Conservation (phyloP, 164 flowering plant genomes). For the Magnolia changhungtana region DNA sequence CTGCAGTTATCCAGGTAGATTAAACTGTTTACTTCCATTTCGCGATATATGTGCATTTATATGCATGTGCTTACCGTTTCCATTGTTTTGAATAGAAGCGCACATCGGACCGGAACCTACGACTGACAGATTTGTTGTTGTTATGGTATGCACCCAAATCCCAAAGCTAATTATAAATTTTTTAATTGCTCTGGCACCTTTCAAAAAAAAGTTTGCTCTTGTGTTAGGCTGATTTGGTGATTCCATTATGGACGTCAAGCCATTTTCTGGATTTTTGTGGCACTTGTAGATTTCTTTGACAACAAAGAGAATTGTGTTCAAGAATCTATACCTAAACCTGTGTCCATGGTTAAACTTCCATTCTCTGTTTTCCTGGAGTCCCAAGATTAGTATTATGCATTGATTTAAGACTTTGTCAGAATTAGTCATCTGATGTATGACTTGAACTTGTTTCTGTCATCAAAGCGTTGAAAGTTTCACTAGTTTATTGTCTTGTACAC, state of each 20-base stretch:
- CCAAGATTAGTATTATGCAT: neutral
- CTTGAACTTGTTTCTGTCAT: neutral
- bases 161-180: neutral
- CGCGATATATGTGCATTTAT: neutral
- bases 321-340: neutral
- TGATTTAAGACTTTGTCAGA: neutral
- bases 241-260: neutral
- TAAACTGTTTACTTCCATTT: conserved; percentile 3
- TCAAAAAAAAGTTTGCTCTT: neutral
- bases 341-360: neutral
- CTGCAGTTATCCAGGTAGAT: conserved; percentile 77
- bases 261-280: neutral
- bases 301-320: too few relatives aligned
- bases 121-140: conserved; percentile 94
- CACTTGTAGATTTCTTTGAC: neutral
- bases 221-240: neutral
- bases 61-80: conserved; percentile 3
- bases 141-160: conserved; percentile 54
- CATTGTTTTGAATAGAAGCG: conserved; percentile 50
- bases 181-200: neutral
- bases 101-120: conserved; percentile 99
- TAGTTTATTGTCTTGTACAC: conserved; percentile 6
- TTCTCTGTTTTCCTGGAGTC: neutral
- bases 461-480: neutral
- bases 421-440: neutral